These are phyloP conservation scores for Aspergillus sp. DNA, from an alignment of 2,329 filamentous ascomycete species.

Conservation along the genomic window DNA sequence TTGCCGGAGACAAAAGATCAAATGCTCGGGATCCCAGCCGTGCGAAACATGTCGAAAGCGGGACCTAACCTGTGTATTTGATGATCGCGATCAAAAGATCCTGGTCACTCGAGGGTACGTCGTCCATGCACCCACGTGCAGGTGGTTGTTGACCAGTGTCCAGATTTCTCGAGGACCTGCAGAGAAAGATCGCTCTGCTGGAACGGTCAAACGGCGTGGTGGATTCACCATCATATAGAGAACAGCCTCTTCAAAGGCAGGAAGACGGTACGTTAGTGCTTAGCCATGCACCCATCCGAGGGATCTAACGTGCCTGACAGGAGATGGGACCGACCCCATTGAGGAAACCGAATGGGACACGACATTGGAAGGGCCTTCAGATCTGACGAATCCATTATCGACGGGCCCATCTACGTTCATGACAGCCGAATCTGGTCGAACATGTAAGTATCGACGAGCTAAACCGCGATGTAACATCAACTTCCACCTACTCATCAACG, in stretches of 20 bases:
- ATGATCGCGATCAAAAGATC: conserved; percentile 49
- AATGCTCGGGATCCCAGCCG: conserved; percentile 43
- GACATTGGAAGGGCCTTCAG: conserved; percentile 27
- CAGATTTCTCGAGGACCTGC: conserved; percentile 38
- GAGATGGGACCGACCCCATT: conserved; percentile 9
- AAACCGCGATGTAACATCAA: background rate
- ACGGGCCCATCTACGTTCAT: conserved; percentile 43
- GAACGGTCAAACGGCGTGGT: conserved; percentile 15
- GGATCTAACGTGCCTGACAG: conserved; percentile 10
- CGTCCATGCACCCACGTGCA: background rate
- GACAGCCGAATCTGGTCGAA: conserved; percentile 39
- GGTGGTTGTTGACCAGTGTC: background rate
- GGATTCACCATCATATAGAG: conserved; percentile 13
- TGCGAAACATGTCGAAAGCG: conserved; percentile 46
- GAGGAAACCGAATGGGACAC: conserved; percentile 14
- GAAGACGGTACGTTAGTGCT: conserved; percentile 15
- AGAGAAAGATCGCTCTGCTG: conserved; percentile 26
- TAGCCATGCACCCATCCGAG: background rate
- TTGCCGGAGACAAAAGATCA: conserved; percentile 48
- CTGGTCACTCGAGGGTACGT: conserved; percentile 47
- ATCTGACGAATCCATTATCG: conserved; percentile 44
- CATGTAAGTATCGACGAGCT: conserved; percentile 36
- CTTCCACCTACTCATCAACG: background rate
- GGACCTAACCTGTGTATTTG: conserved; percentile 42
- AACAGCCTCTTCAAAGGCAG: conserved; percentile 7